These are phyloP conservation scores for Parmelia sp. DNA, from an alignment of 495 filamentous ascomycete genomes.

Conservation along the genomic window DNA sequence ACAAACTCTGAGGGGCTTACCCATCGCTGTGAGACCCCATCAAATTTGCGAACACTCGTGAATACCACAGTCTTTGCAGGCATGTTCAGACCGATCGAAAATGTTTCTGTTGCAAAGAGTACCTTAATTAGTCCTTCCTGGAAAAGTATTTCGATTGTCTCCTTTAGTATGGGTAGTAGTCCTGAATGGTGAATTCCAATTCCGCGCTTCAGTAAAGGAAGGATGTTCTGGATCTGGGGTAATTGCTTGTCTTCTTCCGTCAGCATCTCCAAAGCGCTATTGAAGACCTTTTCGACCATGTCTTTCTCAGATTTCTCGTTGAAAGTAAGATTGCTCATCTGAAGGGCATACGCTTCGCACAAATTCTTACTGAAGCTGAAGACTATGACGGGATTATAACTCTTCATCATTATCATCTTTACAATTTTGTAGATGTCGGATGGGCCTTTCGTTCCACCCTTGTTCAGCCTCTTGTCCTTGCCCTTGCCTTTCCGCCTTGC, in stretches of 20 bases:
- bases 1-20: constrained; percentile 94
- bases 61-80: constrained; percentile 98
- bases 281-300: constrained; percentile 91
- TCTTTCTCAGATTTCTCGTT: constrained; percentile 94
- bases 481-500: constrained; percentile 78
- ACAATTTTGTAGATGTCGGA: constrained; percentile 96
- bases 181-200: constrained; percentile 98
- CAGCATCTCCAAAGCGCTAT: constrained; percentile 79
- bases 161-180: constrained; percentile 90
- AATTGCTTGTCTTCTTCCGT: constrained; percentile 84
- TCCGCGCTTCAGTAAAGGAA: constrained; percentile 82
- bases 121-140: constrained; percentile 98
- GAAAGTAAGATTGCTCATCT: constrained; percentile 83
- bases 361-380: constrained; percentile 99
- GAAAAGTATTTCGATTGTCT: constrained; percentile 98
- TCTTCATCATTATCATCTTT: constrained; percentile 95
- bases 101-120: constrained; percentile 94
- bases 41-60: constrained; percentile 90
- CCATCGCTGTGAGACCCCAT: constrained; percentile 74
- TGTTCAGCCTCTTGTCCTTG: constrained; percentile 85
- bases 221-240: constrained; percentile 83
- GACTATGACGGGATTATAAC: constrained; percentile 94
- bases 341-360: constrained; percentile 78
- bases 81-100: constrained; percentile 98
- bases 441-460: constrained; percentile 65